Percentiles rank a stretch among this genome's conserved stretches.
These are phyloP conservation scores for Podospora fimiseda DNA, from an alignment of 495 filamentous ascomycete species.

Conservation along the genomic window DNA sequence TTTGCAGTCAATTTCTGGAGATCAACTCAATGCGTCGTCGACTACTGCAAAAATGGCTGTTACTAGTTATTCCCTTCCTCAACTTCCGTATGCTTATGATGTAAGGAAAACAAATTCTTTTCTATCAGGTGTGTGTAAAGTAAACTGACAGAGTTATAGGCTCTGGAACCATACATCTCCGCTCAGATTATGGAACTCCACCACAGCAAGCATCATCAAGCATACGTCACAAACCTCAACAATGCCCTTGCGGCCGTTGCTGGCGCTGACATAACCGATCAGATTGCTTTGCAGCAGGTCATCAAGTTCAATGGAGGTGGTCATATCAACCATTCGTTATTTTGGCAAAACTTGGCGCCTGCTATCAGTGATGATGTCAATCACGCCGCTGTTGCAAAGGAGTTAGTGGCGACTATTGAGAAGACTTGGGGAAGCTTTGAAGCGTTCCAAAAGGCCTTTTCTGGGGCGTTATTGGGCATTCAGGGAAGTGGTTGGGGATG, in stretches of 20 bases:
- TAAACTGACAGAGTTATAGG: conserved; percentile 28
- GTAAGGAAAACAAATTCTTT: too few relatives aligned
- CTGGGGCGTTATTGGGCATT: conserved; percentile 54
- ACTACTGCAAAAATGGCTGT: conserved; percentile 29
- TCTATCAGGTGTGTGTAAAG: neutral
- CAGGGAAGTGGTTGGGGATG: conserved; percentile 72
- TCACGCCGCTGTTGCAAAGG: conserved; percentile 50
- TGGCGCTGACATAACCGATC: conserved; percentile 45
- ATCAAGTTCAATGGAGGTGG: conserved; percentile 92
- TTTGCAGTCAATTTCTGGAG: conserved; percentile 18
- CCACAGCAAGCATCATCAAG: conserved; percentile 65
- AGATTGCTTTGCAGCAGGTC: conserved; percentile 67
- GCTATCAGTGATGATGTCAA: conserved; percentile 58
- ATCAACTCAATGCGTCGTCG: conserved; percentile 18
- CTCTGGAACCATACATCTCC: conserved; percentile 84
- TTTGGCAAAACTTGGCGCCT: conserved; percentile 89
- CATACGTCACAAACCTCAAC: conserved; percentile 69
- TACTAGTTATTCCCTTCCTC: conserved; percentile 32
- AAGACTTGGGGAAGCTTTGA: conserved; percentile 59
- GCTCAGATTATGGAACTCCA: conserved; percentile 93
- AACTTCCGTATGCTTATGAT: conserved; percentile 41
- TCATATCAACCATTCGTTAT: conserved; percentile 86
- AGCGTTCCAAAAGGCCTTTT: conserved; percentile 70
- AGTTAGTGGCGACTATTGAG: conserved; percentile 58
- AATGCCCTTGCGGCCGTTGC: conserved; percentile 46